Evolutionary conservation across 2,329 filamentous ascomycete species (phyloP), one percentile per base, ranked within the genome.

Genomic region (Aspergillus nomiae): DNA sequence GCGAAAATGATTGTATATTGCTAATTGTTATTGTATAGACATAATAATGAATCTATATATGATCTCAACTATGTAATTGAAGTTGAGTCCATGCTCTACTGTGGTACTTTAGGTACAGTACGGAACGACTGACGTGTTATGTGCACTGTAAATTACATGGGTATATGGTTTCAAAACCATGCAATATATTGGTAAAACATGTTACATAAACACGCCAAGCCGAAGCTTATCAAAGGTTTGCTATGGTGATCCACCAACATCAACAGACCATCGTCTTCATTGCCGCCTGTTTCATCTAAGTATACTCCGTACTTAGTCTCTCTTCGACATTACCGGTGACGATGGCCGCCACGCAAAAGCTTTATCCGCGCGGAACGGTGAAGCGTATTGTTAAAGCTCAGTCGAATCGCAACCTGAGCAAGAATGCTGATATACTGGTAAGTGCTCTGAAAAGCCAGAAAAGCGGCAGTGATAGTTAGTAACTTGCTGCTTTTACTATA

Each of bases 351-450:
- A 83, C 87, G 26, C 89, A 90, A 73, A 94, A 92, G 70, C 83
- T 92, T 16, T 97, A 96, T 73, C 93, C 93, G 12, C 89, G 93
- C 66, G 89, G 87, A 21, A 95, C 92, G 0, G 84, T 97, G 70
- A 95, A 93, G 78, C 94, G 93, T 78, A 94, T 96, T 64, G 85
- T 96, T 72, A 97, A 96, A 80, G 92, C 92, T 21, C 92, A 96
- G 77, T 90, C 92, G 10, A 90, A 91, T 66, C 88, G 89, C 74
- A 90, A 86, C 67, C 78, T 96, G 66, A 92, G 89, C 82, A 95
- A 92, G 78, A 94, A 95, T 77, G 90, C 89, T 34, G 94, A 97
- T 78, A 88, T 96, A 62, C 83, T 94, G 80, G 92, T 96, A 79
- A 64, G 86, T 71, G 38, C 21, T 12, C 32, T 16, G 10, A 28